A percentile compares a stretch with the other conserved stretches of the same genome.
Evolutionary conservation across 305 asterid genomes (phyloP).

Genomic region (Fraxinus albicans): DNA sequence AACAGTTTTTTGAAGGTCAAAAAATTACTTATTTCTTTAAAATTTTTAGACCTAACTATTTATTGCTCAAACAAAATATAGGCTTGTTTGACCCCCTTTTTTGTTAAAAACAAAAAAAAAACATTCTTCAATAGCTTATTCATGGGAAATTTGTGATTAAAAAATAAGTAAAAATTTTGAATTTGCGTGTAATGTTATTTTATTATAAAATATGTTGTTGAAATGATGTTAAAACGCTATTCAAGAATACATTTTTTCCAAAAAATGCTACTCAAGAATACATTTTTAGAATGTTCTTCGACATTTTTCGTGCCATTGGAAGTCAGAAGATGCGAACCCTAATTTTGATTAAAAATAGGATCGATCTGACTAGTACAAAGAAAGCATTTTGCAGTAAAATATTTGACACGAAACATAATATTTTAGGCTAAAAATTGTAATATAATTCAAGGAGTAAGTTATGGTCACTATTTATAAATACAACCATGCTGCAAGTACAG

Average conservation of each 20-base stretch:
- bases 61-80: neutral
- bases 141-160: too few relatives aligned
- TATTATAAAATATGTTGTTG: too few relatives aligned
- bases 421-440: neutral
- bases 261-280: too few relatives aligned
- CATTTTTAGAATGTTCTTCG: neutral
- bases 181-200: neutral
- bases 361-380: neutral
- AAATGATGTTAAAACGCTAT: too few relatives aligned
- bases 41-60: neutral
- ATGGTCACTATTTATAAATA: neutral
- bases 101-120: too few relatives aligned
- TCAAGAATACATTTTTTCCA: too few relatives aligned
- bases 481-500: too few relatives aligned
- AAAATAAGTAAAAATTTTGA: too few relatives aligned
- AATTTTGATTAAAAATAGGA: neutral
- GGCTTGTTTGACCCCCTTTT: neutral
- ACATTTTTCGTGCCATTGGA: neutral
- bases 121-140: too few relatives aligned
- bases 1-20: neutral
- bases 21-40: neutral
- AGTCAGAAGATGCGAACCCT: neutral
- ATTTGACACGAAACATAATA: neutral
- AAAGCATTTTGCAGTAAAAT: neutral
- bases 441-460: neutral